Percentiles rank a stretch among this genome's conserved stretches.
phyloP scores from a whole-genome alignment of 345 rosid genomes.

The Streptanthus diversifolius region DNA sequence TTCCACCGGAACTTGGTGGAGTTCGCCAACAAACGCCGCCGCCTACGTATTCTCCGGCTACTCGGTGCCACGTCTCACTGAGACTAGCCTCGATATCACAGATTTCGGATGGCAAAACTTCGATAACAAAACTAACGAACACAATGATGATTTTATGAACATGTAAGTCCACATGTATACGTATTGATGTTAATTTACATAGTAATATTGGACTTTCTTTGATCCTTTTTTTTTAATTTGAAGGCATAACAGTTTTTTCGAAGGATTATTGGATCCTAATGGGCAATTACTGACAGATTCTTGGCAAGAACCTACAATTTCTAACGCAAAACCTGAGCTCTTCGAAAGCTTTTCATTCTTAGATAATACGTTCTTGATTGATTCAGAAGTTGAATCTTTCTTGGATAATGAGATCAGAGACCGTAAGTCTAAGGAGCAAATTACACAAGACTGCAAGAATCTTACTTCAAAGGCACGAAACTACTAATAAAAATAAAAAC shows the following conservation, averaged over 20 bases:
- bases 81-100: slow-evolving; percentile 20
- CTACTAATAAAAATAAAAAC: not conserved
- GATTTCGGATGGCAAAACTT: slow-evolving; percentile 27
- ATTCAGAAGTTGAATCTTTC: slow-evolving; percentile 31
- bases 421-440: slow-evolving; percentile 14
- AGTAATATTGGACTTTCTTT: not conserved
- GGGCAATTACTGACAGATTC: slow-evolving; percentile 15
- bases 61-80: slow-evolving; percentile 17
- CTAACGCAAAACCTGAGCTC: slow-evolving; percentile 33
- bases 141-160: slow-evolving; percentile 23
- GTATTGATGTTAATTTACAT: not conserved
- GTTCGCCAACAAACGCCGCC: slow-evolving; percentile 35
- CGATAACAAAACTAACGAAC: slow-evolving; percentile 17
- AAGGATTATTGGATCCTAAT: slow-evolving; percentile 30
- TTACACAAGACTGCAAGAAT: slow-evolving; percentile 11
- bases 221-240: not conserved
- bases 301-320: slow-evolving; percentile 6
- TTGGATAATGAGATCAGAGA: slow-evolving; percentile 21
- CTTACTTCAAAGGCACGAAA: slow-evolving; percentile 32
- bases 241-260: slow-evolving; percentile 30
- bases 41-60: not conserved
- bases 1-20: slow-evolving; percentile 76
- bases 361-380: slow-evolving; percentile 28
- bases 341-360: slow-evolving; percentile 24
- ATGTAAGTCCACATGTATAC: slow-evolving; percentile 11